Base-by-base conservation (phyloP, 2,329 filamentous ascomycete species). In the Xylaria sp. region DNA sequence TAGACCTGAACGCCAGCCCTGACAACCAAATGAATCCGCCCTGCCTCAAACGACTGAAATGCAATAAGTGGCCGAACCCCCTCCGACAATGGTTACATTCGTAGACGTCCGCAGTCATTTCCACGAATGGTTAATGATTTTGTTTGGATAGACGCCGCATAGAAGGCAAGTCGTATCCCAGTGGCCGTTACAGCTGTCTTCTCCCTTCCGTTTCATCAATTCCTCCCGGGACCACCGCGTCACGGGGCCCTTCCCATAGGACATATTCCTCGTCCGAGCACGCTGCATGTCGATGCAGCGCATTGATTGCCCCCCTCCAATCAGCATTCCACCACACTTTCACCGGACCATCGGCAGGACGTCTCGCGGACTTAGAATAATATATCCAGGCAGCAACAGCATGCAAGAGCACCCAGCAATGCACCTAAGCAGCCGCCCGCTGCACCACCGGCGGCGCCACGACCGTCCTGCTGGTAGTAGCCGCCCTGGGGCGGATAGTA, bases 341-440 rank as follows among this genome's bases (percentile, higher is more conserved):
- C 9, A 2, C 16, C 37, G 21, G 27, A 27, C 29, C 23, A 4
- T 4, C 58, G 23, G 29, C 21, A 12, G 21, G 18, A 25, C 16
- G 5, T 16, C 25, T 16, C 53, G 21, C 0, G 16, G 1, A 16
- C 50, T 75, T 84, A 89, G 74, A 87, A 88, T n/a, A 88, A 75
- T 25, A 80, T 72, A 71, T 89, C 87, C 74, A 89, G 76, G 75
- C 87, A 89, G 79, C 87, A 89, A 76, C 87, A 89, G 77, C 86
- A 88, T 1, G 87, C 87, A 68, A 87, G 75, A 70, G 81, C 81
- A 18, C 84, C 86, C 18, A 87, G 73, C 62, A 87, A 75, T 50
- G 83, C 84, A 40, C 82, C 82, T 50, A 86, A 72, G 63, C 79
- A 80, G 16, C 80, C 77, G 69, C 78, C 67, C 18, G 35, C 35